Conservation (phyloP, 1,284 basidiomycete genomes). For the Ceratobasidium sp. region DNA sequence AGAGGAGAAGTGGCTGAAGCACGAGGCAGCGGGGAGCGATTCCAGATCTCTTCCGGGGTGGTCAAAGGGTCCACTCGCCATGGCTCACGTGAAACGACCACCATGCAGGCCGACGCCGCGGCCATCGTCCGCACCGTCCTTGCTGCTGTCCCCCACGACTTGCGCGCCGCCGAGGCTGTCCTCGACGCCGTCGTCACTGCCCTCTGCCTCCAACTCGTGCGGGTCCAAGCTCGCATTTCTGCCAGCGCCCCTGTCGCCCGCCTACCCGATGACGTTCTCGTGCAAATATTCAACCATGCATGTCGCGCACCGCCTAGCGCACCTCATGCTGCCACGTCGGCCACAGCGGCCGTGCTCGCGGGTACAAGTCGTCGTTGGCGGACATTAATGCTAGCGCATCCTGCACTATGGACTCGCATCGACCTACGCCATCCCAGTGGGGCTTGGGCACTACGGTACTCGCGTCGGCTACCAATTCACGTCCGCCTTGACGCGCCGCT, state of each 20-base stretch:
- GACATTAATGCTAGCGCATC: conserved; percentile 1
- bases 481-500: conserved; percentile 28
- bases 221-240: conserved; percentile 17
- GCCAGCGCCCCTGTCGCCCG: conserved; percentile 10
- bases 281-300: conserved; percentile 19
- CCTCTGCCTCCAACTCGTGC: conserved; percentile 22
- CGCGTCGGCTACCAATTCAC: conserved; percentile 17
- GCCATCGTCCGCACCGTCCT: conserved; percentile 18
- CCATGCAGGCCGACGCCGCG: not conserved
- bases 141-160: not conserved
- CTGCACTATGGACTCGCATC: conserved; percentile 23
- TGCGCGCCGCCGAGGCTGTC: conserved; percentile 1
- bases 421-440: conserved; percentile 29
- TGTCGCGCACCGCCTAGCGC: not conserved
- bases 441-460: conserved; percentile 7
- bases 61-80: conserved; percentile 17
- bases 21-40: not conserved
- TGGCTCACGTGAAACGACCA: conserved; percentile 22
- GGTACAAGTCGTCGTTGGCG: conserved; percentile 26
- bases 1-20: not conserved
- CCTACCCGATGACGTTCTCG: conserved; percentile 20
- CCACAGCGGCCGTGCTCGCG: conserved; percentile 17
- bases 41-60: not conserved
- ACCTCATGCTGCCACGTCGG: conserved; percentile 6
- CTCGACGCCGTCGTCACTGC: conserved; percentile 26